Conservation (phyloP, 176 grass and related monocot species). For the Elaeis guineensis region DNA sequence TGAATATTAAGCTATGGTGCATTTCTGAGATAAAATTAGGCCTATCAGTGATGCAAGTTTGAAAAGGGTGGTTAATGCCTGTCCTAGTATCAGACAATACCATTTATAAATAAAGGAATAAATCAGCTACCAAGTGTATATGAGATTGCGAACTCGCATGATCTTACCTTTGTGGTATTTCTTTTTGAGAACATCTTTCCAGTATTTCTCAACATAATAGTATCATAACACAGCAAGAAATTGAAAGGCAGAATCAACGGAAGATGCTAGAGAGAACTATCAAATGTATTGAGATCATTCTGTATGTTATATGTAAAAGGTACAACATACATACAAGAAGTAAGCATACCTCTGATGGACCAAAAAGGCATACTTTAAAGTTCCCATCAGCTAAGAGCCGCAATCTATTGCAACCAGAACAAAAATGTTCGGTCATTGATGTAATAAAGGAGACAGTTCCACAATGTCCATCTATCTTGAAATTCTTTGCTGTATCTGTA, state of each 20-base stretch:
- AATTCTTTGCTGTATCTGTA: slow-evolving; percentile 93
- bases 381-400: slow-evolving; percentile 90
- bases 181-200: background rate
- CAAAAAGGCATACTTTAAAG: slow-evolving; percentile 97
- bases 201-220: background rate
- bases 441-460: slow-evolving; percentile 96
- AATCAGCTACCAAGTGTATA: no score
- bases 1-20: no score
- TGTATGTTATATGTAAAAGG: no score
- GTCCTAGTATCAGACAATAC: no score
- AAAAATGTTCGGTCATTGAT: slow-evolving; percentile 98
- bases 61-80: no score
- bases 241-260: background rate
- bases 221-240: background rate
- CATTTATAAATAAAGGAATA: no score
- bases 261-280: background rate
- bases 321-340: background rate
- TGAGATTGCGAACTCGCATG: no score
- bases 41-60: no score
- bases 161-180: background rate
- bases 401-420: slow-evolving; percentile 86
- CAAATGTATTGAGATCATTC: background rate
- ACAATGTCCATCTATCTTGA: slow-evolving; percentile 65
- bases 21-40: no score
- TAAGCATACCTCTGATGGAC: slow-evolving; percentile 70